Percentiles rank a stretch among this genome's conserved stretches.
These are phyloP conservation scores for Tilletia horrida DNA, from an alignment of 1,284 basidiomycete genomes.

Conservation along the genomic window DNA sequence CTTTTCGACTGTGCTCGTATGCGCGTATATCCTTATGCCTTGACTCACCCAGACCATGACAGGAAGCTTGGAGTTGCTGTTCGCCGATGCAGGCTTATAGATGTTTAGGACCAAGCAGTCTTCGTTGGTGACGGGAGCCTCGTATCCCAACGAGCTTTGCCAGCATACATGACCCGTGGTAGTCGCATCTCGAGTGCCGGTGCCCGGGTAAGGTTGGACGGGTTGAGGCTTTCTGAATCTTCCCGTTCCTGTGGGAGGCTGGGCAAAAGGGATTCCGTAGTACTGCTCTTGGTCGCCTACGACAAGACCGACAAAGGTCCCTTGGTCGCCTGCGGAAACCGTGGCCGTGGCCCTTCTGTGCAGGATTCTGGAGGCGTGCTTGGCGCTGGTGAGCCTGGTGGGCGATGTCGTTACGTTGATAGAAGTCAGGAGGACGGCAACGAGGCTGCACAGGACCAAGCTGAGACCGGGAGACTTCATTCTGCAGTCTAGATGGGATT, in stretches of 20 bases:
- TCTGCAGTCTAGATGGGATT: background rate
- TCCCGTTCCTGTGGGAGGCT: slow-evolving; percentile 31
- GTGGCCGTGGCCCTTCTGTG: background rate
- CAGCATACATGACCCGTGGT: slow-evolving; percentile 29
- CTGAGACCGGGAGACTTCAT: background rate
- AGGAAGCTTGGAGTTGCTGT: background rate
- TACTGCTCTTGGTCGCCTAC: slow-evolving; percentile 22
- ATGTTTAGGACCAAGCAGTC: slow-evolving; percentile 42
- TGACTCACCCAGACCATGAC: slow-evolving; percentile 21
- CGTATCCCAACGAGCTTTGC: slow-evolving; percentile 12
- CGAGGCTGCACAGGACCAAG: background rate
- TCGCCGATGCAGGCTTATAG: slow-evolving; percentile 22
- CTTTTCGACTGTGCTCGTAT: no score
- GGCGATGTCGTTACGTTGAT: no score
- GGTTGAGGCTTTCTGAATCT: slow-evolving; percentile 38
- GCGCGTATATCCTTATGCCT: no score
- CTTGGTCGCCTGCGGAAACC: background rate
- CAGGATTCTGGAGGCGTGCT: background rate
- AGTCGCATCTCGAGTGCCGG: slow-evolving; percentile 25
- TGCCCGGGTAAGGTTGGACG: slow-evolving; percentile 22
- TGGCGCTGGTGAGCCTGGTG: no score
- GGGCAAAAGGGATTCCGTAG: slow-evolving; percentile 39
- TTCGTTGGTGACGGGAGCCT: slow-evolving; percentile 24
- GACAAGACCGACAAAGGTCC: background rate
- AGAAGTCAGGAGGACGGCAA: no score